Conservation (phyloP, 2,329 filamentous ascomycete genomes). For the Fusarium illudens region DNA sequence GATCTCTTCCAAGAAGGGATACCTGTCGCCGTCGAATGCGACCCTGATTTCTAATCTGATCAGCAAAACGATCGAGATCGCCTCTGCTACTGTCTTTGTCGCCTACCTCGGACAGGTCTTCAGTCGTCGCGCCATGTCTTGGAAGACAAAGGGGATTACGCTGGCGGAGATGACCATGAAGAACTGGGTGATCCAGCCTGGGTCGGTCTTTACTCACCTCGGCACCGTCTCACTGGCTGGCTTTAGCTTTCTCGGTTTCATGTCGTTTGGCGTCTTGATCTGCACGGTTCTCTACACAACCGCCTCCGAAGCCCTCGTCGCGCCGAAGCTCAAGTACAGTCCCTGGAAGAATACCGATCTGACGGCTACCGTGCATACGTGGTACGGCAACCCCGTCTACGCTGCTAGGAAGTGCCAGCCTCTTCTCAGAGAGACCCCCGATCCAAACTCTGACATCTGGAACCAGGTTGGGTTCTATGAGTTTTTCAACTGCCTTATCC, state of each 20-base stretch:
- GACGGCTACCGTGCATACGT: not conserved
- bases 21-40: not conserved
- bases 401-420: not conserved
- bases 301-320: not conserved
- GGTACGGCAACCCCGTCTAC: not conserved
- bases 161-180: not conserved
- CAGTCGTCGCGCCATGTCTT: not conserved
- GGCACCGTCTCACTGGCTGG: not conserved
- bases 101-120: not conserved
- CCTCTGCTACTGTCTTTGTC: not conserved
- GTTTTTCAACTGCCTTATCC: not conserved
- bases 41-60: not conserved
- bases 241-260: not conserved
- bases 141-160: not conserved
- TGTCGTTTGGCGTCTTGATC: not conserved
- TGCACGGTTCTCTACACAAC: not conserved
- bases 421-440: not conserved
- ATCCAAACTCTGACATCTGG: not conserved
- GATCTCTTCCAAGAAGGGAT: not conserved
- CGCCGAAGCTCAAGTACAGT: not conserved
- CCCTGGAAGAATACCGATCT: not conserved
- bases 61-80: not conserved
- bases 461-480: not conserved
- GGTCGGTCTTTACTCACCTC: not conserved
- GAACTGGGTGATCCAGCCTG: not conserved